A percentile compares a stretch with the other conserved stretches of the same genome.
Conservation (phyloP, 192 early-diverging fungal species). For the Blastocladiella britannica region DNA sequence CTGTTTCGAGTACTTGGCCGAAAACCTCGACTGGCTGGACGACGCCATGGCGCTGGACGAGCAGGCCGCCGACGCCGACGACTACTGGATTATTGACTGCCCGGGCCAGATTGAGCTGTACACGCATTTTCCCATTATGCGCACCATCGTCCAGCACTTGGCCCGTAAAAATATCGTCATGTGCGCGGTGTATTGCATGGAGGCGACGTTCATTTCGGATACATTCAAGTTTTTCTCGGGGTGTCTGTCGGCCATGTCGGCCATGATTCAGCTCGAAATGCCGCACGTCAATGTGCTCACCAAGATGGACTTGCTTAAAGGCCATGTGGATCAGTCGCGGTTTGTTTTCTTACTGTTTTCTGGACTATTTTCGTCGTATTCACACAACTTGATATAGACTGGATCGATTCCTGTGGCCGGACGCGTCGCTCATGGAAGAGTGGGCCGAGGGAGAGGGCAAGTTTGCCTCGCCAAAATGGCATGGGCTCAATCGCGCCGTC, state of each 20-base stretch:
- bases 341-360: background rate
- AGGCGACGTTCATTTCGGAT: constrained; percentile 59
- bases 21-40: constrained; percentile 94
- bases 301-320: constrained; percentile 83
- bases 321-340: constrained; percentile 6
- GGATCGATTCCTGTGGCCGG: constrained; percentile 64
- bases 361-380: no score
- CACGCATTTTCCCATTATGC: constrained; percentile 93
- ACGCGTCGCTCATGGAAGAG: constrained; percentile 47
- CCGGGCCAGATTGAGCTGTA: constrained; percentile 98
- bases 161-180: constrained; percentile 56
- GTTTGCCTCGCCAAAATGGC: constrained; percentile 51
- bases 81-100: constrained; percentile 93
- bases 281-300: constrained; percentile 95
- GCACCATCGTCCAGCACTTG: constrained; percentile 45
- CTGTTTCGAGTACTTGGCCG: constrained; percentile 82
- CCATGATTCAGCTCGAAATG: constrained; percentile 92
- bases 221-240: constrained; percentile 92
- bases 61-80: constrained; percentile 54
- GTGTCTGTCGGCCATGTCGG: constrained; percentile 81
- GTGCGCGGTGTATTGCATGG: constrained; percentile 42
- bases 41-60: constrained; percentile 48
- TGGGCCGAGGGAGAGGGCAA: constrained; percentile 53
- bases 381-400: constrained; percentile 4
- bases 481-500: constrained; percentile 68